Conservation (phyloP, 768 basidiomycete genomes). For the Boletus edulis region DNA sequence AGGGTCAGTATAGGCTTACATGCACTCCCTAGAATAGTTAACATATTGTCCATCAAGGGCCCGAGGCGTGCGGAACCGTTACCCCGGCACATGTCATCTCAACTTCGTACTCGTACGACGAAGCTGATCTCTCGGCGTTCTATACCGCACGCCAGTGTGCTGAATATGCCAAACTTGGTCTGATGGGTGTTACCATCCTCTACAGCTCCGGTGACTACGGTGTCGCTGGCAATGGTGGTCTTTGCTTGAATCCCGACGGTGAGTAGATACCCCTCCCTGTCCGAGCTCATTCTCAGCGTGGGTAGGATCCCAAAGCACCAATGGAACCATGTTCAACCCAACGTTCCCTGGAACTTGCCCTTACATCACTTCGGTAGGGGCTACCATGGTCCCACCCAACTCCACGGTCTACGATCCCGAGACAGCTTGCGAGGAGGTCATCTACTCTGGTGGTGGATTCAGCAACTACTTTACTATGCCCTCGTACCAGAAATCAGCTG, state of each 20-base stretch:
- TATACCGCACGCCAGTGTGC: constrained; percentile 42
- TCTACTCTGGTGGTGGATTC: constrained; percentile 44
- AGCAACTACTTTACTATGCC: constrained; percentile 43
- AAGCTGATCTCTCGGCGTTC: constrained; percentile 33
- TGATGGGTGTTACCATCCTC: constrained; percentile 40
- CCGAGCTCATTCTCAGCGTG: too few species aligned
- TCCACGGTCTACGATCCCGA: constrained; percentile 44
- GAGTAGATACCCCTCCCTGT: too few species aligned
- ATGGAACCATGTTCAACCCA: constrained; percentile 53
- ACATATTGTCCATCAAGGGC: constrained; percentile 8
- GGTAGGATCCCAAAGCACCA: constrained; percentile 22
- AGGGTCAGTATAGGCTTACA: constrained; percentile 8
- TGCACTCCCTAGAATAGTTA: background rate
- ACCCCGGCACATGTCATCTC: constrained; percentile 39
- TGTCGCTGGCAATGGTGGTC: constrained; percentile 35
- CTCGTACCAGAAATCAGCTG: constrained; percentile 37
- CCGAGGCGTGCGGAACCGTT: constrained; percentile 38
- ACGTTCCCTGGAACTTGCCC: constrained; percentile 48
- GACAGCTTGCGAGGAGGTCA: constrained; percentile 41
- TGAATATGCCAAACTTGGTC: constrained; percentile 46
- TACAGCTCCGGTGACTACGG: constrained; percentile 46
- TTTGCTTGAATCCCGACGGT: background rate
- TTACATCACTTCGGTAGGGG: constrained; percentile 51
- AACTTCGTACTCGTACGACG: constrained; percentile 39
- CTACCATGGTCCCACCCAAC: constrained; percentile 42